Evolutionary conservation across 2,329 filamentous ascomycete genomes (phyloP).

Genomic region (Biscogniauxia mediterranea): DNA sequence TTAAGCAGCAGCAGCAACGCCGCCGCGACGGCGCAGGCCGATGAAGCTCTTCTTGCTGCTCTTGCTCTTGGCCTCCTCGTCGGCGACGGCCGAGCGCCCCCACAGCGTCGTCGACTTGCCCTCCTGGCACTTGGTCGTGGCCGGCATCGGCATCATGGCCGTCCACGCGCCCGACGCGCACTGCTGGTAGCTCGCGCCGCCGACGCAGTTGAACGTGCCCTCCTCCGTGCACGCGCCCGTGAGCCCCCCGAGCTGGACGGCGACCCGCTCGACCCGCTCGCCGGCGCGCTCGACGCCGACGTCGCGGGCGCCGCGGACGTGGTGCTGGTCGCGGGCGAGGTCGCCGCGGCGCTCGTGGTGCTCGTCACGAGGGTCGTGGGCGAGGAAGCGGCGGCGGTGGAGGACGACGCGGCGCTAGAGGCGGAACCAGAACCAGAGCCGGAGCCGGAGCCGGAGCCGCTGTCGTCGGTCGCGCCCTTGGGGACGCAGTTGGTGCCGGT

Average conservation of each 20-base stretch:
- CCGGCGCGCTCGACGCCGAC: slow-evolving; percentile 11
- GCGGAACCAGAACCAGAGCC: background rate
- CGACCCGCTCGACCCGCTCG: slow-evolving; percentile 7
- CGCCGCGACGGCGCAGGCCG: background rate
- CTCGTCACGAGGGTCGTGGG: slow-evolving; percentile 8
- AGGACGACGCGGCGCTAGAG: background rate
- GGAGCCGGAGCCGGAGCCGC: slow-evolving; percentile 14
- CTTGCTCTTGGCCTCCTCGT: background rate
- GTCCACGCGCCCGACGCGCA: slow-evolving; percentile 35
- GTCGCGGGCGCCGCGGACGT: slow-evolving; percentile 8
- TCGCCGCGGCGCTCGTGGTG: slow-evolving; percentile 6
- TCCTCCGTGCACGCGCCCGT: slow-evolving; percentile 32
- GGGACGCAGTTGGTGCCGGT: slow-evolving; percentile 28
- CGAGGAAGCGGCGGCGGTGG: slow-evolving; percentile 1
- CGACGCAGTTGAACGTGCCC: slow-evolving; percentile 36
- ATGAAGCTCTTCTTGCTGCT: background rate
- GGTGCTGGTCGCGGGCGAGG: slow-evolving; percentile 6
- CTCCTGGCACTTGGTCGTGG: slow-evolving; percentile 29
- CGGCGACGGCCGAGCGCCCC: slow-evolving; percentile 11
- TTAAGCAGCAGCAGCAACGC: background rate
- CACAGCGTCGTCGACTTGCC: slow-evolving; percentile 30
- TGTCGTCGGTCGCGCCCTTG: slow-evolving; percentile 23
- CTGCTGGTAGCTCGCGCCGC: slow-evolving; percentile 33
- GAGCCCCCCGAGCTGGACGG: slow-evolving; percentile 20
- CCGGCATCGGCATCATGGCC: slow-evolving; percentile 26